These are phyloP conservation scores for Bipolaris oryzae DNA, from an alignment of 2,329 filamentous ascomycete species.

Conservation along the genomic window DNA sequence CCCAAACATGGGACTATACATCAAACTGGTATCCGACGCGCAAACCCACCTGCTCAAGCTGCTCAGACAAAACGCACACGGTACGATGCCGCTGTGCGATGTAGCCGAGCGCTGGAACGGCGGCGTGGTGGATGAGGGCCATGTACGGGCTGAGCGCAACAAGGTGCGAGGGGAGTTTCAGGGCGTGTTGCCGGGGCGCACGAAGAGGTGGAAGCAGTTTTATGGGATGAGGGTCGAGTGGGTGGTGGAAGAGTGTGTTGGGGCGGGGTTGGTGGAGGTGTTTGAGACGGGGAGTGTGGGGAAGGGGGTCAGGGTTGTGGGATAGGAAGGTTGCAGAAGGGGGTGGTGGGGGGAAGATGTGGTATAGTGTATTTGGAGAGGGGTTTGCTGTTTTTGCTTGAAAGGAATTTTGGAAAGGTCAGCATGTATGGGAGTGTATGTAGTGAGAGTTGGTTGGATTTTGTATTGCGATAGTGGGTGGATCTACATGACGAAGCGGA, in stretches of 20 bases:
- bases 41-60: constrained; percentile 66
- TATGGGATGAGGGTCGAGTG: constrained; percentile 73
- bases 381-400: too few relatives aligned
- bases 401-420: too few relatives aligned
- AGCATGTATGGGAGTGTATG: too few relatives aligned
- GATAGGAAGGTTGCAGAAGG: too few relatives aligned
- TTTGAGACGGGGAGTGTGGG: constrained; percentile 80
- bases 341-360: too few relatives aligned
- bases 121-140: constrained; percentile 60
- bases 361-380: too few relatives aligned
- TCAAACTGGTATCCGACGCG: constrained; percentile 68
- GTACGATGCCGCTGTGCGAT: constrained; percentile 65
- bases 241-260: constrained; percentile 73
- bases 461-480: too few relatives aligned
- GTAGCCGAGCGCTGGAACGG: constrained; percentile 75
- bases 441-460: too few relatives aligned
- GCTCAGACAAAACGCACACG: constrained; percentile 64
- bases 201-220: constrained; percentile 73
- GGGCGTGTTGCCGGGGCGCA: constrained; percentile 65
- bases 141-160: constrained; percentile 56
- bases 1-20: constrained; percentile 69
- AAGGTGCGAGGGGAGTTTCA: constrained; percentile 61
- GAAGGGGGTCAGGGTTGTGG: constrained; percentile 58
- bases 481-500: too few relatives aligned
- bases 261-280: constrained; percentile 71